Evolutionary conservation across 2,329 filamentous ascomycete species (phyloP), one percentile per base, ranked within the genome.

Genomic region (Amauroascus verrucosus): DNA sequence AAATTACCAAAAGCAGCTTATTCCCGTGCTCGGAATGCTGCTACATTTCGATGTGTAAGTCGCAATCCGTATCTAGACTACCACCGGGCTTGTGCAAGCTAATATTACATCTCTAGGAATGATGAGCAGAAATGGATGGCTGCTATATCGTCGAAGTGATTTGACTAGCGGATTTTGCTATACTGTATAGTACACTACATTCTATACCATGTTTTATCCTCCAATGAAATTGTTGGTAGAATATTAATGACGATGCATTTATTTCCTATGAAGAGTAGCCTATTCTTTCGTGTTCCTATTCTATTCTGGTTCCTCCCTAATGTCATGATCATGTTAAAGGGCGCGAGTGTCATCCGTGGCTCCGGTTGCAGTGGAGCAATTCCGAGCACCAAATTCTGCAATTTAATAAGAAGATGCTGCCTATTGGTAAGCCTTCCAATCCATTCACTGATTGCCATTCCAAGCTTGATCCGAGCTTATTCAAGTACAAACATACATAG

Each of bases 51-150:
- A 83, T 64, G 72, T 77, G 76, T 80, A 64, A 67, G 77, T 69
- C 33, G 28, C 13, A 8, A 3, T 18, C 22, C 33, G 16, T 38
- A 14, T 14, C 22, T 16, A 7, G 8, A 30, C 11, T 26, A 33
- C 9, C 11, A 44, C 20, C n/a, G 8, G 6, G 8, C 18, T 37
- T 14, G 3, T 11, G 7, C 30, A 22, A 22, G 14, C 53, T 41
- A n/a, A 43, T 20, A 22, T 22, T 8, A 44, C 33, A 13, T 50
- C 5, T 54, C 56, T 54, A 82, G 78, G 61, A 80, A 78, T 61
- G 89, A 95, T 61, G 86, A 93, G 70, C 84, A 93, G 70, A 91
- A 88, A 70, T 95, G 88, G 88, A 81, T 84, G 70, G 79, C 83
- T 16, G 88, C 85, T 2, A 83, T 95, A 47, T 75, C 76, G 56